Evolutionary conservation across 352 stramenopile species (phyloP).

Genomic region (Globisporangium cystogenes): DNA sequence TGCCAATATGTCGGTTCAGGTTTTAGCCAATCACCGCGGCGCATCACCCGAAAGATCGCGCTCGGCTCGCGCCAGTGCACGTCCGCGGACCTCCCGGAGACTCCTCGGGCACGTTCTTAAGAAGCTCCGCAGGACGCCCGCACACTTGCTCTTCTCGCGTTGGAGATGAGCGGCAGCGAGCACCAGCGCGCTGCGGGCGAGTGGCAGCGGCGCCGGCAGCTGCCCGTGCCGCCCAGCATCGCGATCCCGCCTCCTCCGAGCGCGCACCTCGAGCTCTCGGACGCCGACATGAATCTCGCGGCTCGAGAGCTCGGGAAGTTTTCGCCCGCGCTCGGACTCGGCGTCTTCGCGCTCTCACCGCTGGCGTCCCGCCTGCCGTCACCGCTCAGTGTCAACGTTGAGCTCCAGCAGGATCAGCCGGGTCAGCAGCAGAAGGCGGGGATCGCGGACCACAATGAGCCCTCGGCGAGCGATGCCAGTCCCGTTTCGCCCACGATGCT

Average conservation of each 20-base stretch:
- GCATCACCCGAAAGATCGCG: not conserved
- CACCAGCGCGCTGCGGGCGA: not conserved
- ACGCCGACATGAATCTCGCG: not conserved
- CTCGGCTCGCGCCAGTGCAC: not conserved
- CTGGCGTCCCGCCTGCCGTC: not conserved
- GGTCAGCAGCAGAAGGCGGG: not conserved
- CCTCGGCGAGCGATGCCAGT: not conserved
- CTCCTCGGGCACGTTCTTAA: too few relatives aligned
- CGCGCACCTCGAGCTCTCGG: not conserved
- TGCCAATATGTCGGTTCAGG: not conserved
- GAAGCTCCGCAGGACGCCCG: not conserved
- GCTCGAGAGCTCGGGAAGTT: not conserved
- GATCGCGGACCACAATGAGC: not conserved
- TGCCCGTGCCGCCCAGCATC: not conserved
- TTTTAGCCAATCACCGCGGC: not conserved
- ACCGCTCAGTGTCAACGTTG: not conserved
- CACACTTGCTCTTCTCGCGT: not conserved
- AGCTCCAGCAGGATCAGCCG: not conserved
- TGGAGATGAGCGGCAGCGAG: not conserved
- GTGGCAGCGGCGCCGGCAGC: not conserved
- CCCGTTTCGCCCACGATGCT: not conserved
- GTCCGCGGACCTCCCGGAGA: too few relatives aligned
- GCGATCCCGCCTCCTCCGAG: not conserved
- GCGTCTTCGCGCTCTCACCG: not conserved
- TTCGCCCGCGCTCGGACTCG: not conserved